Evolutionary conservation across 2,329 filamentous ascomycete genomes (phyloP), one percentile per base, ranked within the genome.

Genomic region (Colletotrichum ledebouriae): DNA sequence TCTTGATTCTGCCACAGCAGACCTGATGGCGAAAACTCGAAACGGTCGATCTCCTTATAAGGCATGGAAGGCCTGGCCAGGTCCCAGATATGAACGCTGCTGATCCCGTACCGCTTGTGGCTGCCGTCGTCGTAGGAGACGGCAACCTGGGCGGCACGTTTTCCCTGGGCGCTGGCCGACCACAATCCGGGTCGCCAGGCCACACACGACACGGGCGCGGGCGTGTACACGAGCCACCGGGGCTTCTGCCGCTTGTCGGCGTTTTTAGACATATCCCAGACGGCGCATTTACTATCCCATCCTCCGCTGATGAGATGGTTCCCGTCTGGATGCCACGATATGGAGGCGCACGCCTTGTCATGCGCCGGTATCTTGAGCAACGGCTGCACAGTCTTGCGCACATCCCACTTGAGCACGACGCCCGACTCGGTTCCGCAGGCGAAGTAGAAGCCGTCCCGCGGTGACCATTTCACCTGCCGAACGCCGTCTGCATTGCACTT

Each of bases 261-360:
- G 6, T 81, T 83, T 59, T 80, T 82, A 5, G 87, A 86, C 65
- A 91, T 77, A 73, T 92, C 88, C 90, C 90, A 92, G 6, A 91
- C 86, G 72, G 89, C 83, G 44, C 89, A 86, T 60, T 85, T 86
- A 67, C 84, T 84, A 74, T 92, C 90, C 71, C 85, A 81, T 6
- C 89, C 89, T 4, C 85, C 88, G 70, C 88, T 91, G 56, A 89
- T 83, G 11, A 91, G 78, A 72, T 92, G 88, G n/a, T 85, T 83
- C 13, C 89, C 90, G 73, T 92, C 89, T 0, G 88, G 87, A 71
- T 92, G 90, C 90, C 90, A 92, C 3, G 87, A 84, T 49, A 91
- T 86, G 0, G 87, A 83, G 2, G 85, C 82, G 73, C 87, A 88
- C 0, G 86, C 81, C 70, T 86, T 88, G 64, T 89, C 86, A 73